Evolutionary conservation across 2,329 filamentous ascomycete genomes (phyloP), one percentile per base, ranked within the genome.

Genomic region (Sporothrix curviconia): DNA sequence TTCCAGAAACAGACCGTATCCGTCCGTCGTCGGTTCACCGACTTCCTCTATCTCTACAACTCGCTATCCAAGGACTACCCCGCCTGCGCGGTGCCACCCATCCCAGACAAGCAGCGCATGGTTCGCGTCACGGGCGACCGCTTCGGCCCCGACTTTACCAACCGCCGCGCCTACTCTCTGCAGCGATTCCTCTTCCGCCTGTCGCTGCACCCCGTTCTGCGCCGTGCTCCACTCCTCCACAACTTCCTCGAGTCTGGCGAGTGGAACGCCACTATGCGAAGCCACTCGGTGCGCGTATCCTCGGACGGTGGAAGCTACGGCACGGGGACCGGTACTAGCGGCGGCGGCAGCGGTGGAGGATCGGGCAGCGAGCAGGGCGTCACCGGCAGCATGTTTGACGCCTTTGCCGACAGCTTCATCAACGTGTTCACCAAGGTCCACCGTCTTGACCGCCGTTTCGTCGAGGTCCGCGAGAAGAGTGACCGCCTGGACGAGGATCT

Each of bases 91-190:
- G 90, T 99, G 3, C 94, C 94, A 30, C 94, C 94, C 47, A 79
- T 99, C 55, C 94, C 94, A 55, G 94, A 97, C 74, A 99, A 97
- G 79, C 92, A 97, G 78, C 95, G 95, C 74, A 96, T 99, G 89
- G 91, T 96, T 69, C 97, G 97, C 69, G 94, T 97, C 53, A 89
- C 92, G 36, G 94, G 94, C 65, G 92, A 97, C 76, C 87, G 94
- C 62, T 99, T 99, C 72, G 91, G 92, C 8, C 74, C 86, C 51
- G 94, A 97, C 73, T 99, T 99, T 70, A 99, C 91, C 34, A 79
- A 84, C 46, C 86, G 94, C 34, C 85, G 94, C 64, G 91, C 90
- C 52, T 88, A 92, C 76, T 96, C 92, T 3, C 80, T 99, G 54
- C 87, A 95, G 72, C 88, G 94, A 54, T 99, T 99, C 70, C 80